Evolutionary conservation across 2,329 filamentous ascomycete genomes (phyloP), one percentile per base, ranked within the genome.

Genomic region (Aspergillus aculeatinus): DNA sequence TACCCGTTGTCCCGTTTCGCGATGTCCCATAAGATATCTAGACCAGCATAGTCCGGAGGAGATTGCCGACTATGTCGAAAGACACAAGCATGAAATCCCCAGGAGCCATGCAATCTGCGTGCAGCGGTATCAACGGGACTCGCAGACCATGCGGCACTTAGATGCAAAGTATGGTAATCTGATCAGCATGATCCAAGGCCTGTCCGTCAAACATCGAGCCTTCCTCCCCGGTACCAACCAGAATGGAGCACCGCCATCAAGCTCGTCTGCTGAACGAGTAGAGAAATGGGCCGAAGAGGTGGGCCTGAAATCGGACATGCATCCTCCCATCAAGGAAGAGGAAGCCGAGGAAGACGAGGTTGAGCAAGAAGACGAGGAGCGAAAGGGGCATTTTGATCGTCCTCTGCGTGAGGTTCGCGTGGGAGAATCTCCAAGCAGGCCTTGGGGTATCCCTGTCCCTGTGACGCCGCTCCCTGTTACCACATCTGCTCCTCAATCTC

Each of bases 81-180:
- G 88, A 55, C 93, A 97, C 79, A 97, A 97, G 75, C 93, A 98
- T 76, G 90, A 96, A 75, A 85, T 98, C 57, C 94, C 94, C 10
- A 87, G 94, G 68, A 97, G 92, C 73, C 94, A 98, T 76, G 92
- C 96, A 73, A 86, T 97, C 49, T 98, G 94, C 75, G 87, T 98
- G 62, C 88, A 90, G 70, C 86, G 93, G 59, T 96, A 96, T 73
- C 91, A 96, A 77, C 89, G 87, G 75, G 94, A 93, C 70, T 89
- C 94, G 68, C 85, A 90, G 64, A 90, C 93, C 70, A 90, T 96
- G 71, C 87, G 87, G 65, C 91, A 96, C 76, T 82, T 98, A 58
- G 94, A 98, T 74, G 91, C 91, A 63, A 98, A 97, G 75, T 98
- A 97, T 73, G 92, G 92, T 65, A 94, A 89, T 73, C 81, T 97